These are phyloP conservation scores for Candida nonsorbophila DNA, from an alignment of 805 yeast species.

Conservation along the genomic window DNA sequence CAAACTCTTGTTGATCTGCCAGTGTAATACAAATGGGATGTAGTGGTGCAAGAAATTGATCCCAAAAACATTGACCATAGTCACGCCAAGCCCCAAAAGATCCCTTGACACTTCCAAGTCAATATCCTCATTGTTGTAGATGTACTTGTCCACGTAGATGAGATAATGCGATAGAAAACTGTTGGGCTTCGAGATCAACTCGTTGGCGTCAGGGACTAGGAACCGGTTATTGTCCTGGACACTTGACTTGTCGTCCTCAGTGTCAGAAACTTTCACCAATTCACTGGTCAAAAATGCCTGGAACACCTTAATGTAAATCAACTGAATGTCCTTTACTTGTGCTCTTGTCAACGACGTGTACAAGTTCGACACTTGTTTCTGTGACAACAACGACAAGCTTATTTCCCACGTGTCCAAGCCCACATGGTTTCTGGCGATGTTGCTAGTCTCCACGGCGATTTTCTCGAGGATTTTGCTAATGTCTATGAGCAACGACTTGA, in stretches of 20 bases:
- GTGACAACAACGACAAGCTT: conserved; percentile 23
- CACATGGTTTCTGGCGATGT: conserved; percentile 39
- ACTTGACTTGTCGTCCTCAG: conserved; percentile 1
- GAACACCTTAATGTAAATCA: conserved; percentile 34
- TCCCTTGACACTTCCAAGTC: conserved; percentile 17
- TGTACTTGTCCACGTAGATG: conserved; percentile 27
- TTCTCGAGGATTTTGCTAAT: conserved; percentile 24
- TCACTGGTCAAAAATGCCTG: conserved; percentile 29
- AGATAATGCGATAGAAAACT: conserved; percentile 38
- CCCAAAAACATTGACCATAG: conserved; percentile 32
- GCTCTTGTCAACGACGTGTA: conserved; percentile 12
- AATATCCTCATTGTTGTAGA: conserved; percentile 16
- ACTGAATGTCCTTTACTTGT: conserved; percentile 29
- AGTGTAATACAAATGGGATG: conserved; percentile 40
- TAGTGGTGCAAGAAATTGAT: conserved; percentile 42
- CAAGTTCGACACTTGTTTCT: conserved; percentile 12
- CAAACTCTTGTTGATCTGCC: conserved; percentile 19
- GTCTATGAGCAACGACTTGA: conserved; percentile 24
- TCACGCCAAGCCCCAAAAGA: conserved; percentile 16
- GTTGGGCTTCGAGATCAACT: conserved; percentile 35
- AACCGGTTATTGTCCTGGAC: conserved; percentile 9
- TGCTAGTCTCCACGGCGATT: conserved; percentile 25
- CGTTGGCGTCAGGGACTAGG: conserved; percentile 35
- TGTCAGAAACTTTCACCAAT: conserved; percentile 8
- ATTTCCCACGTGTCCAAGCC: conserved; percentile 40